These are phyloP conservation scores for Scenedesmus sp. DNA, from an alignment of 163 green algal species.

Conservation along the genomic window DNA sequence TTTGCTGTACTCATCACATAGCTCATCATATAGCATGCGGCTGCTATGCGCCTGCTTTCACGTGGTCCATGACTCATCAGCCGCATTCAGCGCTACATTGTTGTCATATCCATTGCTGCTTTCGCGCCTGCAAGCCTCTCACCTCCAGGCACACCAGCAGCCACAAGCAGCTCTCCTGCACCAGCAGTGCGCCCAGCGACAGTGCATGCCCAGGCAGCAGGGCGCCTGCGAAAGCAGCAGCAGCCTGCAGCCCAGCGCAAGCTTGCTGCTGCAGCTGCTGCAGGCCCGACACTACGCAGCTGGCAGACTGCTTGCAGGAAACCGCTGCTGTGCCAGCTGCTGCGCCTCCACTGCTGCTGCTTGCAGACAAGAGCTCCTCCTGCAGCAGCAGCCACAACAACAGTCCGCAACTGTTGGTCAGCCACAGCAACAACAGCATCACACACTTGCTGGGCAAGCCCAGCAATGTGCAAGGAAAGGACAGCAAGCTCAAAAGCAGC, in stretches of 20 bases:
- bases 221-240: conserved; percentile 4
- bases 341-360: not conserved
- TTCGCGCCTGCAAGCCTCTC: not conserved
- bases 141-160: conserved; percentile 20
- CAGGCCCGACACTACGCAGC: not conserved
- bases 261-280: conserved; percentile 42
- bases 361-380: conserved; percentile 11
- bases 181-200: conserved; percentile 51
- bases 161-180: conserved; percentile 13
- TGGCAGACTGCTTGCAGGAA: not conserved
- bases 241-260: conserved; percentile 14
- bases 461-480: not conserved
- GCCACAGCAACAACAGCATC: not conserved
- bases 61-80: no score
- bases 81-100: no score
- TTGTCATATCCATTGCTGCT: not conserved
- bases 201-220: conserved; percentile 59
- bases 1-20: no score
- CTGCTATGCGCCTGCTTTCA: no score
- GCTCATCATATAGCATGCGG: no score
- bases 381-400: not conserved
- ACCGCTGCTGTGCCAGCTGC: not conserved
- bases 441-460: not conserved
- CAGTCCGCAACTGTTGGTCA: no score
- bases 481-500: no score